Evolutionary conservation across 768 basidiomycete species (phyloP).

Genomic region (Butyriboletus loyo): DNA sequence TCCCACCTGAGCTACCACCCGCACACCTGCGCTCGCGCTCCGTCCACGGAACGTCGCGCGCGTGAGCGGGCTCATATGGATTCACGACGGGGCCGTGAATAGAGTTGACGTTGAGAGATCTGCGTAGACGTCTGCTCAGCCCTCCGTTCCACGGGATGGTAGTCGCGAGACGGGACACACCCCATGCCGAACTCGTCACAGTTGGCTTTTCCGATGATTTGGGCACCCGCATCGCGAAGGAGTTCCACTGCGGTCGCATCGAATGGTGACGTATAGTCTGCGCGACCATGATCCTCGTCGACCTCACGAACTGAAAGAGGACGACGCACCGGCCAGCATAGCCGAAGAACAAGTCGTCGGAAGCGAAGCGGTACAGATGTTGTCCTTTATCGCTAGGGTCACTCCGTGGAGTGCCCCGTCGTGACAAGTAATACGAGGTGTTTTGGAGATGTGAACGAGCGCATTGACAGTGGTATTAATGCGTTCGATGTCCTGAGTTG

Average conservation of each 20-base stretch:
- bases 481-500: conserved; percentile 2
- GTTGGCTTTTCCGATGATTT: conserved; percentile 85
- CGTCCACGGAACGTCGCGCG: conserved; percentile 19
- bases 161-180: conserved; percentile 38
- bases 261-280: conserved; percentile 77
- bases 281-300: neutral
- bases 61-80: conserved; percentile 45
- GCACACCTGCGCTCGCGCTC: conserved; percentile 55
- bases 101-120: conserved; percentile 76
- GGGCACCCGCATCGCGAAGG: conserved; percentile 58
- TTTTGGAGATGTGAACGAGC: conserved; percentile 37
- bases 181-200: conserved; percentile 99
- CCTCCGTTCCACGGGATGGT: neutral
- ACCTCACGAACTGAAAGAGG: neutral
- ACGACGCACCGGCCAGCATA: conserved; percentile 59
- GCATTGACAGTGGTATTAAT: conserved; percentile 52
- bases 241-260: conserved; percentile 80
- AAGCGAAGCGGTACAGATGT: conserved; percentile 67
- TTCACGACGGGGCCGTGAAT: conserved; percentile 78
- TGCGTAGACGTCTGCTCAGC: conserved; percentile 22
- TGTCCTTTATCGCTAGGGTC: conserved; percentile 79
- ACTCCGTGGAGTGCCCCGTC: conserved; percentile 38
- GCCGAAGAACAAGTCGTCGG: conserved; percentile 77
- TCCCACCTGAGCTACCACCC: conserved; percentile 94
- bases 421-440: neutral